Conservation (phyloP, 2,329 filamentous ascomycete species). For the Monilinia polystroma region DNA sequence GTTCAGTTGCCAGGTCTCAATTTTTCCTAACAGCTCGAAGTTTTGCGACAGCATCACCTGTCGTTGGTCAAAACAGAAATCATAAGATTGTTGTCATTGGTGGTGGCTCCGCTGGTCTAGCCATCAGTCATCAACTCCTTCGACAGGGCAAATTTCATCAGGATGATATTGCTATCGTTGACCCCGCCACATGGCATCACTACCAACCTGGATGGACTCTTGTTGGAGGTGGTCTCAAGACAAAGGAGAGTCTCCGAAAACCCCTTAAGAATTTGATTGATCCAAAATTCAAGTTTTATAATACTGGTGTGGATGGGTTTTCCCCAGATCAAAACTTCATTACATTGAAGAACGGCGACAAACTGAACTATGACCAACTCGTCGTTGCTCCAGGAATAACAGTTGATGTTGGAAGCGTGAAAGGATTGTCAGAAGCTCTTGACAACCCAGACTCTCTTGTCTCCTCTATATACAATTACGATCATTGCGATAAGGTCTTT, state of each 20-base stretch:
- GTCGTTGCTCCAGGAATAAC: constrained; percentile 60
- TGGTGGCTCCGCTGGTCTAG: constrained; percentile 63
- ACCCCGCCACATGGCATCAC: constrained; percentile 62
- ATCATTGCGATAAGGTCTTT: constrained; percentile 55
- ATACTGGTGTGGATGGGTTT: constrained; percentile 50
- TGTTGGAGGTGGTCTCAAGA: constrained; percentile 65
- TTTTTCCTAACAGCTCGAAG: constrained; percentile 4
- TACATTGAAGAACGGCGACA: constrained; percentile 54
- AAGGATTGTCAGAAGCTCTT: constrained; percentile 57
- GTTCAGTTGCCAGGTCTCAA: not conserved
- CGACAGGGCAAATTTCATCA: constrained; percentile 54
- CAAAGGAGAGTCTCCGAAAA: constrained; percentile 55
- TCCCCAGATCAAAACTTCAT: constrained; percentile 56
- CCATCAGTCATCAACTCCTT: constrained; percentile 67
- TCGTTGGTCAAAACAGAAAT: constrained; percentile 42
- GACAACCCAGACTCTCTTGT: constrained; percentile 49
- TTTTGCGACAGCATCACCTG: constrained; percentile 39
- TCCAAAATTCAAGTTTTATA: constrained; percentile 61
- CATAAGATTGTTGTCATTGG: constrained; percentile 69
- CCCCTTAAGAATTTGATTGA: constrained; percentile 54
- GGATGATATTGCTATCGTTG: constrained; percentile 63
- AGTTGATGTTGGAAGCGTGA: constrained; percentile 51
- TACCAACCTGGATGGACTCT: constrained; percentile 71
- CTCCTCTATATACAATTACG: constrained; percentile 58
- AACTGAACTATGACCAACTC: constrained; percentile 61